phyloP scores from a whole-genome alignment of 345 rosid genomes.

The Moringa oleifera region DNA sequence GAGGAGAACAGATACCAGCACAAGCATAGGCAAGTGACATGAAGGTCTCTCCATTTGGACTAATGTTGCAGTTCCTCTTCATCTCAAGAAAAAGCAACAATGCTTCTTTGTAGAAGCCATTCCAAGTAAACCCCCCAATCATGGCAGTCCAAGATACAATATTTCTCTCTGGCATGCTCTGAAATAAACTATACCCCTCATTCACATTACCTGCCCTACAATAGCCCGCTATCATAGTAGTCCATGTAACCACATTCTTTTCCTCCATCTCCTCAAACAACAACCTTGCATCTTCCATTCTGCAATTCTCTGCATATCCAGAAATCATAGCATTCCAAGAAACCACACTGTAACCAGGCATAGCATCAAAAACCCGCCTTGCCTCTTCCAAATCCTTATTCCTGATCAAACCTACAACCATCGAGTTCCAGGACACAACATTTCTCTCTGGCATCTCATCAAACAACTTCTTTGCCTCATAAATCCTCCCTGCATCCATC shows the following conservation, averaged over 20 bases:
- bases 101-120: slow-evolving; percentile 47
- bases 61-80: slow-evolving; percentile 19
- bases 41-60: slow-evolving; percentile 62
- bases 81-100: slow-evolving; percentile 38
- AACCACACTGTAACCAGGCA: slow-evolving; percentile 36
- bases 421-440: slow-evolving; percentile 59
- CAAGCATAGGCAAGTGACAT: slow-evolving; percentile 74
- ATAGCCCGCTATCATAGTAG: slow-evolving; percentile 61
- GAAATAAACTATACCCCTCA: slow-evolving; percentile 46
- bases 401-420: slow-evolving; percentile 45
- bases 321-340: slow-evolving; percentile 56
- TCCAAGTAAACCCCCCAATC: slow-evolving; percentile 60
- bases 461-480: slow-evolving; percentile 43
- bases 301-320: slow-evolving; percentile 42
- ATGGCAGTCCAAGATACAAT: slow-evolving; percentile 71
- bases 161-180: slow-evolving; percentile 49
- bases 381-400: slow-evolving; percentile 50
- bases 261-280: slow-evolving; percentile 52
- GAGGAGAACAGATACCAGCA: slow-evolving; percentile 42
- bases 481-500: slow-evolving; percentile 36
- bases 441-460: slow-evolving; percentile 61
- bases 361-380: slow-evolving; percentile 36
- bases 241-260: slow-evolving; percentile 54
- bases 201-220: slow-evolving; percentile 47
- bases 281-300: slow-evolving; percentile 31